Evolutionary conservation across 441 rosid genomes (phyloP).

Genomic region (Jatropha podagrica): DNA sequence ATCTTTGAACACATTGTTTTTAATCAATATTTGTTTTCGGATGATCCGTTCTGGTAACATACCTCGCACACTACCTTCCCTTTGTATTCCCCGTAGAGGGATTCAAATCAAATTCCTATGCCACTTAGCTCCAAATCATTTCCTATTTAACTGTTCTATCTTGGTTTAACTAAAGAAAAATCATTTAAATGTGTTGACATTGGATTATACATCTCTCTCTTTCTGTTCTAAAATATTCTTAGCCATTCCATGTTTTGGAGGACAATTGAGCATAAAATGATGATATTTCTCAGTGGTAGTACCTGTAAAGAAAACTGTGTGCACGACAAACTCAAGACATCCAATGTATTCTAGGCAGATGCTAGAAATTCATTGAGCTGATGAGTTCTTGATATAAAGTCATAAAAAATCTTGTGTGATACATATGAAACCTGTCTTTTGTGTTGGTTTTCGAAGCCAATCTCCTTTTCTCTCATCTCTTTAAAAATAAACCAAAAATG

Average conservation of each 20-base stretch:
- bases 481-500: neutral
- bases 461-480: neutral
- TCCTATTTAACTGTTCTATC: neutral
- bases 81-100: neutral
- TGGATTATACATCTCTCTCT: neutral
- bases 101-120: neutral
- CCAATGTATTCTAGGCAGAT: neutral
- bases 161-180: neutral
- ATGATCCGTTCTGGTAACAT: neutral
- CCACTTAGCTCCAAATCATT: no score
- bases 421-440: no score
- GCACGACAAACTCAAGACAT: neutral
- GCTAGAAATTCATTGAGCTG: neutral
- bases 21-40: neutral
- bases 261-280: neutral
- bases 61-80: neutral
- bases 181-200: neutral
- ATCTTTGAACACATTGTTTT: neutral
- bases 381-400: no score
- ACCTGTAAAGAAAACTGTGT: neutral
- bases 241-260: neutral
- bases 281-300: neutral
- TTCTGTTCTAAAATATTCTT: neutral
- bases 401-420: no score
- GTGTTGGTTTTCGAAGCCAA: no score